Percentiles rank a stretch among this genome's conserved stretches.
Conservation (phyloP, 1,284 basidiomycete species). For the Moesziomyces parantarcticus region DNA sequence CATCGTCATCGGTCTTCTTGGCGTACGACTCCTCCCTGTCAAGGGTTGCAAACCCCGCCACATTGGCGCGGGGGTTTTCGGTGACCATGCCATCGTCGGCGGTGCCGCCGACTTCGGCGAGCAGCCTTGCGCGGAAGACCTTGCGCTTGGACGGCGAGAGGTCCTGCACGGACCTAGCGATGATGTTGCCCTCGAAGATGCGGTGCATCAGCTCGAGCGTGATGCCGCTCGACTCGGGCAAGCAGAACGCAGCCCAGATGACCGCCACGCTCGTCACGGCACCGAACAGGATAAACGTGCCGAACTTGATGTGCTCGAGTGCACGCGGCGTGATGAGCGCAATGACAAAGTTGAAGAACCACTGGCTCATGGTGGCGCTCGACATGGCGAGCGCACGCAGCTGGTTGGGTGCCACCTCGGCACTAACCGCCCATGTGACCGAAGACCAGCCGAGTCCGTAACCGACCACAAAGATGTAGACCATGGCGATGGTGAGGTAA, state of each 20-base stretch:
- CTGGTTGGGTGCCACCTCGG: slow-evolving; percentile 66
- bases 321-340: slow-evolving; percentile 61
- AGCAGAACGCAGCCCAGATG: slow-evolving; percentile 59
- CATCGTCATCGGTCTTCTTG: slow-evolving; percentile 17
- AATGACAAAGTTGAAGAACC: slow-evolving; percentile 64
- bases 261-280: slow-evolving; percentile 50
- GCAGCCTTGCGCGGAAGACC: slow-evolving; percentile 31
- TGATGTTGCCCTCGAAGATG: slow-evolving; percentile 59
- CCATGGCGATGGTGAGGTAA: slow-evolving; percentile 46
- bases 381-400: slow-evolving; percentile 64
- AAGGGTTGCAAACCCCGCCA: slow-evolving; percentile 14
- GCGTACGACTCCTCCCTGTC: slow-evolving; percentile 13
- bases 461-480: slow-evolving; percentile 42
- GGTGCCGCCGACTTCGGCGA: slow-evolving; percentile 39
- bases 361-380: slow-evolving; percentile 48
- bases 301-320: slow-evolving; percentile 59
- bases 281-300: slow-evolving; percentile 63
- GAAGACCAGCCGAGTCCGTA: slow-evolving; percentile 49
- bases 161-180: slow-evolving; percentile 55
- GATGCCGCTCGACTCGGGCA: slow-evolving; percentile 62
- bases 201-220: slow-evolving; percentile 60
- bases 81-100: slow-evolving; percentile 13
- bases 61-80: background rate
- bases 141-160: slow-evolving; percentile 46
- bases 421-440: slow-evolving; percentile 52